Base-by-base conservation (phyloP, 495 filamentous ascomycete genomes). In the Lophium mytilinum region DNA sequence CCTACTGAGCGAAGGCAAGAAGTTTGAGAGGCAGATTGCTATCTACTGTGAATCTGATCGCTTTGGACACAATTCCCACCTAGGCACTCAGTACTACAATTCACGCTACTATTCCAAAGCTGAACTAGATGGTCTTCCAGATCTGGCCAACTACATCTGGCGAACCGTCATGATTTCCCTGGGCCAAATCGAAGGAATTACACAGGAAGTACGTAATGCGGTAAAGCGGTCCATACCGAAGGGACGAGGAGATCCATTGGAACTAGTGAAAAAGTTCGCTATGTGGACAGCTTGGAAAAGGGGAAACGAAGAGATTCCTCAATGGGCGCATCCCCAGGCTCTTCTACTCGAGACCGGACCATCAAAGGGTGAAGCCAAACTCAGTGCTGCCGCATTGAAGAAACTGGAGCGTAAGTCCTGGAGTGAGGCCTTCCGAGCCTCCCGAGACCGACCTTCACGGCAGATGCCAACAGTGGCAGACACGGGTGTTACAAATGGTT, bases 261-360 rank as follows among this genome's bases (percentile, higher is more conserved):
- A 80, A 11, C 70, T 80, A 39, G 75, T 82, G 52, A 78, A 81
- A 53, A 78, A 57, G 21, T 88, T 89, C 58, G 85, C 83, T 3
- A 75, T 85, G 18, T 89, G 86, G 86, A 79, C 79, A 39, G 78
- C 83, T 19, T 88, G 84, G 84, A 89, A 89, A 63, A 83, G 83
- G 50, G 85, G 85, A 4, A 83, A 85, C 58, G 85, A 87, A 61
- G 72, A 71, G 49, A 79, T 85, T 24, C 81, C 86, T 34, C 73
- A 78, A 52, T 89, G 86, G 86, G 85, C 81, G 21, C 63, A 73
- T 54, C 71, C 69, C 8, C 69, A 75, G 43, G 55, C 62, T 11
- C 45, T 55, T 1, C 51, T 71, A 14, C 60, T 65, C n/a, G 66
- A 63, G 36, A 49, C 19, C n/a, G 39, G 33, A 30, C 64, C 67